Base-by-base conservation (phyloP, 1,284 basidiomycete genomes). In the Pulchroboletus neoregius region DNA sequence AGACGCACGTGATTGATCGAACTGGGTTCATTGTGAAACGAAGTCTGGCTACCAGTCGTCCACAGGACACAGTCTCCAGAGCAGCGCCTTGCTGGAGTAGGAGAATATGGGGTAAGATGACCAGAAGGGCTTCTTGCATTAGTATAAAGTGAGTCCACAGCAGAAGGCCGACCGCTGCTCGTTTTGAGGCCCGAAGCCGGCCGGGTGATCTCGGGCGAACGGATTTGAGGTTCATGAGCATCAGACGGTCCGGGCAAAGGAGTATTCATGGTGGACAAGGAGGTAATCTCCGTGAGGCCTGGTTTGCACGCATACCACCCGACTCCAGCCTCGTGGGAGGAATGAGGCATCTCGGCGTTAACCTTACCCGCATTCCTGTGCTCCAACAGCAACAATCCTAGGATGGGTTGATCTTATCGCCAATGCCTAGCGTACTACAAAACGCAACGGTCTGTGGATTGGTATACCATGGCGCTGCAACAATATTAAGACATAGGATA, bases 401-500 rank as follows among this genome's bases (percentile, higher is more conserved):
- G 12, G 30, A 51, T 9, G 58, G 64, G 57, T 93, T 91, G 50
- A 95, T 80, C 60, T 80, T 84, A 67, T 96, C 94, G 53, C 81
- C 75, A 26, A 99, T 77, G 4, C 79, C 78, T 23, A 97, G 62
- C 74, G 96, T 80, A 22, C 71, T 67, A 58, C 91, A 92, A 55
- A 97, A 87, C 1, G 91, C 85, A 46, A 82, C 82, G 0, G 94
- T 99, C 62, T 98, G 95, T 8, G 91, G 88, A 60, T 96, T 97
- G 5, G 84, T 83, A 66, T 91, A 64, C 23, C 33, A 50, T 2
- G 60, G 57, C 6, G 60, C 57, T 62, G 43, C 11, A n/a, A 43
- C 12, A 28, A 33, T 11, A 40, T 46, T 33, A 46, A 43, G 18
- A 51, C n/a, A n/a, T 31, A 27, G 3, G 39, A 39, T 39, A 12